Evolutionary conservation across 306 rosid species (phyloP), one percentile per base, ranked within the genome.

Genomic region (Erythrophleum fordii): DNA sequence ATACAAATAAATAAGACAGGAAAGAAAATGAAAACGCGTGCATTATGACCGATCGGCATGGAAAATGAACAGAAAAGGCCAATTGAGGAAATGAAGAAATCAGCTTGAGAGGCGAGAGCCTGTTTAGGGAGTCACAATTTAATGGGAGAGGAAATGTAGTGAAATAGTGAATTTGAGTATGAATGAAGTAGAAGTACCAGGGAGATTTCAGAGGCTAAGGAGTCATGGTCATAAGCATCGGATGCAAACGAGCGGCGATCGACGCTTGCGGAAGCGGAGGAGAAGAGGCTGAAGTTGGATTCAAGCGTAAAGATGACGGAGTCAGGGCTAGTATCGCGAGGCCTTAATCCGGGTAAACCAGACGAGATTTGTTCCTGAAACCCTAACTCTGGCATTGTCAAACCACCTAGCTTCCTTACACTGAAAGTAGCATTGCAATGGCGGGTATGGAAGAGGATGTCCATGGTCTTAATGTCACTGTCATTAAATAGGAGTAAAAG

Each of bases 191-290:
- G 70, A 3, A 16, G 35, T 73, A 80, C 99, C 82, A 84, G 88
- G 1, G 99, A 88, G 91, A 91, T 81, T 84, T 95, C 94, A 48
- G 99, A 95, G 83, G 84, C 81, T 60, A 88, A n/a, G 10, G 98
- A 92, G 81, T 93, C 97, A n/a, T 79, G 94, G 67, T 95, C 99
- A 31, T 88, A 93, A 1, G 91, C 89, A 20, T 92, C 97, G 55
- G 98, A 94, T 18, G 97, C 95, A 52, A 90, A 93, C 17, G 99
- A 95, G 72, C 98, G 91, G 20, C 97, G 98, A 66, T 93, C 99
- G 5, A 90, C 99, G 80, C 97, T 90, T 5, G 97, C 98, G 3
- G 97, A 95, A 59, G 97, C 93, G 26, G 99, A 93, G 29, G 99
- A 95, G 86, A 93, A 93, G 82, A 95, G 86, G 68, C 92, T 92